phyloP scores from a whole-genome alignment of 345 rosid genomes.

The Psidium guajava region DNA sequence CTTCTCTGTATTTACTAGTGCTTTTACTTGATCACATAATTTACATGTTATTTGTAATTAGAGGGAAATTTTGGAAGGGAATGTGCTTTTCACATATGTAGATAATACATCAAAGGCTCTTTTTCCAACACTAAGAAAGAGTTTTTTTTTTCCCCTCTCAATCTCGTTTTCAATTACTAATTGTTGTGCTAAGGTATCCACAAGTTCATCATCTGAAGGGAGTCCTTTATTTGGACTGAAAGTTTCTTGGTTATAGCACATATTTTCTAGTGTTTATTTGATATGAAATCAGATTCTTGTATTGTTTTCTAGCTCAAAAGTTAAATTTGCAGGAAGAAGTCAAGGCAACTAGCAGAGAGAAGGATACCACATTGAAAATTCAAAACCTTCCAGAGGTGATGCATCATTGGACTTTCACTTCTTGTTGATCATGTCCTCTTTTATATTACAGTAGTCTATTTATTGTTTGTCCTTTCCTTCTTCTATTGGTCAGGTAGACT shows the following conservation, averaged over 20 bases:
- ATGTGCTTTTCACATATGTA: not conserved
- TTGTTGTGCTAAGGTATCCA: not conserved
- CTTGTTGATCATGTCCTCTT: not conserved
- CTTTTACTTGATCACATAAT: not conserved
- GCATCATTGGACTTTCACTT: not conserved
- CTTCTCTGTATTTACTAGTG: not conserved
- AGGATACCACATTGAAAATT: slow-evolving; percentile 11
- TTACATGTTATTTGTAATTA: not conserved
- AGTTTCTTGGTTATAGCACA: not conserved
- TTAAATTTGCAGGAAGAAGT: slow-evolving; percentile 32
- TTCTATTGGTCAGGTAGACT: not conserved
- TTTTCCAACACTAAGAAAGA: not conserved
- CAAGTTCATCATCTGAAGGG: not conserved
- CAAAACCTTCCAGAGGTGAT: slow-evolving; percentile 54
- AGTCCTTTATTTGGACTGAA: not conserved
- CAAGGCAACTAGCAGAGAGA: slow-evolving; percentile 12
- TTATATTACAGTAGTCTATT: not conserved
- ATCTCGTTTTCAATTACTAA: not conserved
- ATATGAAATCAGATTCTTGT: not conserved
- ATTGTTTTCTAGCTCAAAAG: not conserved
- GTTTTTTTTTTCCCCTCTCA: not conserved
- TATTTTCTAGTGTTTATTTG: not conserved
- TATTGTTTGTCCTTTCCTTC: not conserved
- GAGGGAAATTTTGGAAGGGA: not conserved
- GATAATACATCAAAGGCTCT: not conserved